Base-by-base conservation (phyloP, 148 eudicot genomes). In the Rhododendron vialii region DNA sequence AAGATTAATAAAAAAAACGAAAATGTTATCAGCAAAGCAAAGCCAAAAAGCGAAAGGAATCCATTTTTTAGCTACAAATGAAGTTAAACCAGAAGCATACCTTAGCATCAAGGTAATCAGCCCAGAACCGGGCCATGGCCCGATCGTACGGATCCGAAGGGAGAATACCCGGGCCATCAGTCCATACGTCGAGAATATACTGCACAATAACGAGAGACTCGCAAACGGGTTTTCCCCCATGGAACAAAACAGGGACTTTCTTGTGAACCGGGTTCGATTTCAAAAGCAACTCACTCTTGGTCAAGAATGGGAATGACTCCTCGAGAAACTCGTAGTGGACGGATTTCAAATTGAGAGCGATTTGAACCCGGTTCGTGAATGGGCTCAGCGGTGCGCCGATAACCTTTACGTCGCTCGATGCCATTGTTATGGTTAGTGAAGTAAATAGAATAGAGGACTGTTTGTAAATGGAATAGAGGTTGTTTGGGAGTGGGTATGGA, bases 211-310 rank as follows among this genome's bases (percentile, higher is more conserved):
- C 35, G 69, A 90, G 91, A 0, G 98, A 93, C 82, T 95, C 98
- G 33, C 91, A 87, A 18, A 95, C 51, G 22, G 93, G 87, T 71
- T 88, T 92, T 55, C 87, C 90, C 30, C 71, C 80, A 87, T 93
- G 94, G 67, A 95, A 69, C 15, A 95, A 86, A 55, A 95, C 95
- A 7, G 98, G 98, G 74, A 95, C 88, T 81, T 93, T 95, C 89
- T 95, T 91, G 84, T 93, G 63, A 88, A 95, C 87, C 30, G 96
- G 98, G 86, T 95, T 93, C 14, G 92, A 87, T 88, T 90, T 91
- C 0, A 95, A 86, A 10, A 95, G 89, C 12, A 95, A 91, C 71
- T 92, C 92, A 47, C 95, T 91, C 63, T 95, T 93, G 8, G 85
- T 22, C 0, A 61, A 76, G 57, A 85, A 74, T 41, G 43, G 43